Evolutionary conservation across 495 filamentous ascomycete genomes (phyloP), one percentile per base, ranked within the genome.

Genomic region (Aspergillus affinis): DNA sequence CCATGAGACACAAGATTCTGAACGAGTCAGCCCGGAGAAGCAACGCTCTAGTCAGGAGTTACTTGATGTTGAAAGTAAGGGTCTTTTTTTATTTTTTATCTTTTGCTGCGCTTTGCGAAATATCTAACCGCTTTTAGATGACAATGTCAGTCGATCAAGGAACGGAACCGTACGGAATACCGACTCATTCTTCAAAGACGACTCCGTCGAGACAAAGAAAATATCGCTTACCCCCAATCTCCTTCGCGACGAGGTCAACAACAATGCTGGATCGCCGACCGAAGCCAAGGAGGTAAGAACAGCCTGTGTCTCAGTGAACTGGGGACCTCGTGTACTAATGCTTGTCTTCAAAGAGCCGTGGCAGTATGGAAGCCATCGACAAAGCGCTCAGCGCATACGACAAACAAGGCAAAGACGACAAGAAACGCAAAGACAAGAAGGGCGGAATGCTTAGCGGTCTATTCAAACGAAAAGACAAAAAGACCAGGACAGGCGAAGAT

Each of bases 101-200:
- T 20, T 29, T 26, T 60, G 3, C 21, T 30, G 12, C 26, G 5
- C 26, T 23, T 27, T 32, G 3, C 21, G n/a, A 21, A 10, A 3
- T 26, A n/a, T 13, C 51, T 59, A 56, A 62, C 23, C 60, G 8
- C 59, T 57, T 44, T 27, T 61, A 74, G 69, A 66, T 52, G 88
- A 90, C 61, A 76, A 75, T 29, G 77, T 82, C 32, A 85, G 80
- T 73, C 87, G 87, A 64, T 91, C 91, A 30, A 86, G 89, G 64
- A 93, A 93, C 69, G 92, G 91, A 29, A 92, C 88, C 47, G 80
- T 96, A 20, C 84, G 93, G 58, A 93, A 93, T 68, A 92, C 90
- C 13, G 92, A 97, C 69, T 95, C 91, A 13, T 97, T 98, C 79
- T 97, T 96, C 82, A 95, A 92, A 72, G 94, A 98, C 61, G 94